Percentiles rank a stretch among this genome's conserved stretches.
phyloP scores from a whole-genome alignment of 148 eudicot species.

The Silene conica region DNA sequence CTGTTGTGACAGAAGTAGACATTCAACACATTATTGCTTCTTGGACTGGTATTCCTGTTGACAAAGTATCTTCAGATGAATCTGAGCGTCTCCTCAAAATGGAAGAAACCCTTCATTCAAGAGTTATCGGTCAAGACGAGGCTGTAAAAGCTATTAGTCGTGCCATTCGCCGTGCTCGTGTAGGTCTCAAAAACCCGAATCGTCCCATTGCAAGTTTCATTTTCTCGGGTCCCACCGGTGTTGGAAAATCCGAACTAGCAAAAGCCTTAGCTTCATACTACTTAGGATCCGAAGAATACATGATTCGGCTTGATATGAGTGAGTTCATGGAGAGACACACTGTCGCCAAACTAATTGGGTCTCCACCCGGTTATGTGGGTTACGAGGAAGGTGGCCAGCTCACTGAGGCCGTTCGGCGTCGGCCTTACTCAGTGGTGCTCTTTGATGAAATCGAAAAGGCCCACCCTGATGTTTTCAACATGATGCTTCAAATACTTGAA shows the following conservation, averaged over 20 bases:
- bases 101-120: slow-evolving; percentile 72
- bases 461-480: slow-evolving; percentile 77
- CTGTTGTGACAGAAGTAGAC: slow-evolving; percentile 71
- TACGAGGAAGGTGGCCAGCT: slow-evolving; percentile 18
- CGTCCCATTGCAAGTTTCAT: slow-evolving; percentile 89
- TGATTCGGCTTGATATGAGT: slow-evolving; percentile 84
- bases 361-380: slow-evolving; percentile 85
- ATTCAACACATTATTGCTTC: slow-evolving; percentile 77
- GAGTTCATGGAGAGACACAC: slow-evolving; percentile 93
- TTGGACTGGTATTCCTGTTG: slow-evolving; percentile 90
- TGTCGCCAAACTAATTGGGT: slow-evolving; percentile 75
- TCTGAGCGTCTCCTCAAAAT: slow-evolving; percentile 82
- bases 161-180: slow-evolving; percentile 86
- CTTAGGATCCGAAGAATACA: slow-evolving; percentile 82
- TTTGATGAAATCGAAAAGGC: slow-evolving; percentile 80
- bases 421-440: too few relatives aligned
- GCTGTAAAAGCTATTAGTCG: slow-evolving; percentile 84
- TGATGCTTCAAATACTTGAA: slow-evolving; percentile 90
- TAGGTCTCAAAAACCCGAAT: slow-evolving; percentile 76
- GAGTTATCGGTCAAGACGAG: slow-evolving; percentile 90
- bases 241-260: slow-evolving; percentile 81
- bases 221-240: slow-evolving; percentile 88
- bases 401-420: slow-evolving; percentile 26
- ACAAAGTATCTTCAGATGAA: slow-evolving; percentile 71
- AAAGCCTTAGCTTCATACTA: slow-evolving; percentile 73